Conservation (phyloP, 768 basidiomycete species). For the Lactarius sanguifluus region DNA sequence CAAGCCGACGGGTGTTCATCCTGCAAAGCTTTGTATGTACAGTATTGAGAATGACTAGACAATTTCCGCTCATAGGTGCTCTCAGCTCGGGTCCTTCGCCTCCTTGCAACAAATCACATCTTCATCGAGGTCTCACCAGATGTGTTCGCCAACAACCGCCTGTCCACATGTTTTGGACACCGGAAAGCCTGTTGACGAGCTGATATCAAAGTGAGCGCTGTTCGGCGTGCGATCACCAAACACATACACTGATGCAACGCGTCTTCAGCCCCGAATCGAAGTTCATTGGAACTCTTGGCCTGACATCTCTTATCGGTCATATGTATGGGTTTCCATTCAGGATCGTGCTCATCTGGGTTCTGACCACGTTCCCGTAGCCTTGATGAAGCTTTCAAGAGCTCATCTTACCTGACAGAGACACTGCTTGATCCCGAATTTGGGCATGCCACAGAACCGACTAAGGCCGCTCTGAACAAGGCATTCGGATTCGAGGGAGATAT, state of each 20-base stretch:
- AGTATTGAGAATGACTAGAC: too few relatives aligned
- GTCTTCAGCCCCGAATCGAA: neutral
- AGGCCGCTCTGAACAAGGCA: neutral
- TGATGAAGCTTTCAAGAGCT: constrained; percentile 37
- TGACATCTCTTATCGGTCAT: neutral
- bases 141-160: neutral
- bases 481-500: neutral
- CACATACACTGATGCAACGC: neutral
- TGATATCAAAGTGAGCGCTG: neutral
- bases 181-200: neutral
- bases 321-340: neutral
- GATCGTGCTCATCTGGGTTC: neutral
- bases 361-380: constrained; percentile 3
- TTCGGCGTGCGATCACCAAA: neutral
- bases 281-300: neutral
- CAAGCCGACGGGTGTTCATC: too few relatives aligned
- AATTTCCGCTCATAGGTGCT: neutral
- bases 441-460: neutral
- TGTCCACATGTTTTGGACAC: neutral
- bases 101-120: neutral
- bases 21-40: too few relatives aligned
- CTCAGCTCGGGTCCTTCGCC: neutral
- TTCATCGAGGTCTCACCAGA: neutral
- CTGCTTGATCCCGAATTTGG: constrained; percentile 35
- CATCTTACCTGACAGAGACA: constrained; percentile 37